phyloP scores from a whole-genome alignment of 768 basidiomycete species.

The Trametes punicea region DNA sequence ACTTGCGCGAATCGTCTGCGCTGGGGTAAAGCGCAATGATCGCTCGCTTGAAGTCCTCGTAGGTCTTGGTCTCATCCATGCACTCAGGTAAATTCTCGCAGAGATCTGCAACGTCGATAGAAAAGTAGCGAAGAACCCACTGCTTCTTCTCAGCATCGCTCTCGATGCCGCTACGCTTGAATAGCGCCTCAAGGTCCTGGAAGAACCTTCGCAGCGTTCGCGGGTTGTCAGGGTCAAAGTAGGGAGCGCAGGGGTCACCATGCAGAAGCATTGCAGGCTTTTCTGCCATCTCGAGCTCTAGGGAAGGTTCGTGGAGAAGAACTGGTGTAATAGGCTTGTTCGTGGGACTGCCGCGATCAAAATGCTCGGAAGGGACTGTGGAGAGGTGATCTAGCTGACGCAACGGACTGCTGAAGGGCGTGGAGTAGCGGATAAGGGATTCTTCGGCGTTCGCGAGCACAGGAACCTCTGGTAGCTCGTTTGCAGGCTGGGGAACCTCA shows the following conservation, averaged over 20 bases:
- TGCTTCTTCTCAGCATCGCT: background rate
- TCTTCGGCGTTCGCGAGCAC: no score
- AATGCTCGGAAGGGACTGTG: no score
- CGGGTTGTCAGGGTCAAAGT: background rate
- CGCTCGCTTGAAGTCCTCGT: constrained; percentile 25
- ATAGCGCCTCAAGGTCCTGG: constrained; percentile 6
- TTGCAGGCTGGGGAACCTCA: no score
- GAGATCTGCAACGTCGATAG: no score
- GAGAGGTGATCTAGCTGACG: no score
- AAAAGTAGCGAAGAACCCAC: no score
- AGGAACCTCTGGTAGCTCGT: no score
- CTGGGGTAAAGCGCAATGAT: constrained; percentile 27
- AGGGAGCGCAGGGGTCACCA: constrained; percentile 1
- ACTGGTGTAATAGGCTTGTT: background rate
- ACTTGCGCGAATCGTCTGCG: constrained; percentile 16
- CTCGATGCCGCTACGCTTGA: background rate
- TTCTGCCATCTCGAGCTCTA: background rate
- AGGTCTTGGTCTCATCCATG: no score
- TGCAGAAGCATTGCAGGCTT: background rate
- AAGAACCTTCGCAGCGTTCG: constrained; percentile 7
- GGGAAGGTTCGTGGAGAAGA: background rate
- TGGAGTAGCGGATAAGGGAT: no score
- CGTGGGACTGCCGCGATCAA: no score
- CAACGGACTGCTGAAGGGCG: no score
- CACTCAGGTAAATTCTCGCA: no score